A percentile compares a stretch with the other conserved stretches of the same genome.
phyloP scores from a whole-genome alignment of 2,329 filamentous ascomycete species.

The Pseudocercospora fijiensis region DNA sequence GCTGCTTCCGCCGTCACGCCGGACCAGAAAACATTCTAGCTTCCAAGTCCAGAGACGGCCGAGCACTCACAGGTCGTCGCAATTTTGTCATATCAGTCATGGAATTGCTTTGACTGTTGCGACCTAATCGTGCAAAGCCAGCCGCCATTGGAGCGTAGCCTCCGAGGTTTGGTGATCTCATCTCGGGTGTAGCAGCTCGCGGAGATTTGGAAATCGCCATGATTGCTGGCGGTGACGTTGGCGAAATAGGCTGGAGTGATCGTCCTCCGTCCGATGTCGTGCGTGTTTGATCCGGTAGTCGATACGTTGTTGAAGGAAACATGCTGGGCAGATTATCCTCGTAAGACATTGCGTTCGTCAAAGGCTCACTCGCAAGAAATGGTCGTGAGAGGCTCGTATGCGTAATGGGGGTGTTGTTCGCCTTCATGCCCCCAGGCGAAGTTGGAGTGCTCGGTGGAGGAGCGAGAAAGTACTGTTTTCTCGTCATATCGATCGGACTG shows the following conservation, averaged over 20 bases:
- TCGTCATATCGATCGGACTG: background rate
- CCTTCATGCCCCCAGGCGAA: background rate
- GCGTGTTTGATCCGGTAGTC: background rate
- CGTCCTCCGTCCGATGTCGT: background rate
- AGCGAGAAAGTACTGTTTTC: constrained; percentile 1
- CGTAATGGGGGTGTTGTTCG: background rate
- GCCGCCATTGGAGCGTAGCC: constrained; percentile 19
- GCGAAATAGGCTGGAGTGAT: background rate
- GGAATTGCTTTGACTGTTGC: background rate
- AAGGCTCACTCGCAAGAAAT: background rate
- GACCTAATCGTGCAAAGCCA: constrained; percentile 12
- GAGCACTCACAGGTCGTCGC: background rate
- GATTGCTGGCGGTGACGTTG: background rate
- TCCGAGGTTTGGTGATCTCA: constrained; percentile 1
- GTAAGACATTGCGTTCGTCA: background rate
- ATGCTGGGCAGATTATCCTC: background rate
- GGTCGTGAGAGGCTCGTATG: background rate
- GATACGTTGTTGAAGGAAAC: background rate
- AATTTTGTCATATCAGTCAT: background rate
- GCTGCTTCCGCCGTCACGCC: background rate
- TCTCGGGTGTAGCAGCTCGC: background rate
- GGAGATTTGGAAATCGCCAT: background rate
- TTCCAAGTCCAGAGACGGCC: constrained; percentile 4
- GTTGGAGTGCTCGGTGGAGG: background rate
- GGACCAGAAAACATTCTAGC: constrained; percentile 13